Evolutionary conservation across 2,329 filamentous ascomycete genomes (phyloP), one percentile per base, ranked within the genome.

Genomic region (Macrophomina tecta): DNA sequence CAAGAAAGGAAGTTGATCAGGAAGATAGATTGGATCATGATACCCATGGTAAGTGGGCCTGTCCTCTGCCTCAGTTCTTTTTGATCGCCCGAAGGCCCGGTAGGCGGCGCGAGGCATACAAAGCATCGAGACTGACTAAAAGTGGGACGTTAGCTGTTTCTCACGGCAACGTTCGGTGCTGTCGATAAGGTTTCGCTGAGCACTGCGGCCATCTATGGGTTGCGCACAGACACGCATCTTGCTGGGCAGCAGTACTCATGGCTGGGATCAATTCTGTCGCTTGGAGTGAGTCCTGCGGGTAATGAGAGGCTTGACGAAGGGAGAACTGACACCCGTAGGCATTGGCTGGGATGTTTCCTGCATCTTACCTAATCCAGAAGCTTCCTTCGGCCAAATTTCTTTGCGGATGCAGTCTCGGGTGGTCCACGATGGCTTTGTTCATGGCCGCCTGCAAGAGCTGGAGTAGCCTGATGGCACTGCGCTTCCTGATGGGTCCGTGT

Each of bases 261-360:
- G 86, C 82, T 89, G 0, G 85, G 86, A 0, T 88, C 85, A 1
- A 84, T 89, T 61, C 77, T 89, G 9, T 89, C 86, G 70, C 42
- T 63, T 6, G 55, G 58, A n/a, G 61, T 64, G 53, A 53, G 61
- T 16, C 42, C 14, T 2, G 4, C 18, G 12, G 6, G 7, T 9
- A 14, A 14, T 3, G 1, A 40, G 30, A 4, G 3, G 11, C 7
- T 45, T 16, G 11, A 32, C 11, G 16, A 11, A 9, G 12, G 2
- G 23, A 16, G 23, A 12, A 12, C n/a, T 64, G 38, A 64, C 16
- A 5, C 6, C 14, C 5, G 9, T n/a, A 64, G 61, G 58, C 58
- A 16, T 6, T 67, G 9, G 28, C 58, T 23, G 65, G 65, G 12
- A 67, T 67, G 55, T 67, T 61, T 34, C 65, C 65, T 12, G 63